Conservation (phyloP, 345 rosid species). For the Iberis pinnata region DNA sequence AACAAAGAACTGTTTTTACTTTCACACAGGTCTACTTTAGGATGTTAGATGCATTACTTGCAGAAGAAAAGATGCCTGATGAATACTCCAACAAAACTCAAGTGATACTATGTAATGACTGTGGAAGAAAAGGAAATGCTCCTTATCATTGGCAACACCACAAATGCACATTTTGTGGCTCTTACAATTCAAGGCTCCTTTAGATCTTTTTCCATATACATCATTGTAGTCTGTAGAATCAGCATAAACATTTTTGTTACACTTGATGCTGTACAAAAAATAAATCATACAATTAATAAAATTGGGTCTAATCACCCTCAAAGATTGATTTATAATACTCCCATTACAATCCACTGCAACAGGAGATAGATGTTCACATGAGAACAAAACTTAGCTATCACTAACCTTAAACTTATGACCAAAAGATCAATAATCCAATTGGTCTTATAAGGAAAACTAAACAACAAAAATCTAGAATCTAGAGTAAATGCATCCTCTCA, state of each 20-base stretch:
- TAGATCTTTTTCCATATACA: constrained; percentile 20
- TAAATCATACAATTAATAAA: constrained; percentile 24
- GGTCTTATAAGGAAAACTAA: constrained; percentile 1
- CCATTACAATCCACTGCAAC: constrained; percentile 14
- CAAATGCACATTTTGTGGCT: constrained; percentile 57
- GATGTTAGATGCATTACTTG: constrained; percentile 73
- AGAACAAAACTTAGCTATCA: constrained; percentile 13
- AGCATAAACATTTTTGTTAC: constrained; percentile 18
- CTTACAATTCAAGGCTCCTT: constrained; percentile 57
- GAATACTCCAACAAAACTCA: constrained; percentile 58
- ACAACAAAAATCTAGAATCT: constrained; percentile 22
- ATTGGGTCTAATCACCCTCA: constrained; percentile 19
- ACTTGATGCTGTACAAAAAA: constrained; percentile 19
- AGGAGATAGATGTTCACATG: not conserved
- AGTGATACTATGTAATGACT: constrained; percentile 74
- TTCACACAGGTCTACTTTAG: constrained; percentile 61
- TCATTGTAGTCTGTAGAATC: too few relatives aligned
- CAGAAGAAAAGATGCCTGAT: constrained; percentile 66
- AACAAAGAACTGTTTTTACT: constrained; percentile 1
- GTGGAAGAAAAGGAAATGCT: constrained; percentile 60
- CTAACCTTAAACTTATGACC: constrained; percentile 19
- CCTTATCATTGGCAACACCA: constrained; percentile 65
- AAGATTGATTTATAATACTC: constrained; percentile 15
- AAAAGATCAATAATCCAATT: constrained; percentile 3
- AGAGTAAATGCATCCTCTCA: constrained; percentile 89